Conservation (phyloP, 768 basidiomycete species). For the Brasilioporus rufonigricans region DNA sequence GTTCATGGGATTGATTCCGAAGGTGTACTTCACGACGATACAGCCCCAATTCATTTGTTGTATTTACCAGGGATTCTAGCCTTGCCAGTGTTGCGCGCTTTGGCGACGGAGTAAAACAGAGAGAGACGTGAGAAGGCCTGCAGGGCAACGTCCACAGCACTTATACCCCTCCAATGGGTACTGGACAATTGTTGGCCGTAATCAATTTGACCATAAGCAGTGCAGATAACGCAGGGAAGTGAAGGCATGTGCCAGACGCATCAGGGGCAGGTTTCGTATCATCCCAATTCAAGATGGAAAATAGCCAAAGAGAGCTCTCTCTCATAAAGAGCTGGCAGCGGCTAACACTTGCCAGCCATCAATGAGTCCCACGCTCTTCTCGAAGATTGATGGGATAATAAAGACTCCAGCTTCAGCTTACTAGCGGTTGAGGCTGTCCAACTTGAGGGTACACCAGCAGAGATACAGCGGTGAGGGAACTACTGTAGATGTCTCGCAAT, state of each 20-base stretch:
- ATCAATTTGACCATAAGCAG: constrained; percentile 4
- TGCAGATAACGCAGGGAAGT: neutral
- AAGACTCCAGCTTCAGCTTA: neutral
- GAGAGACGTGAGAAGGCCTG: constrained; percentile 19
- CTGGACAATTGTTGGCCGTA: neutral
- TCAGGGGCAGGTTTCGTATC: neutral
- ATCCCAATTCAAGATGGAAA: too few relatives aligned
- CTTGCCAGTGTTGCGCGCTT: constrained; percentile 4
- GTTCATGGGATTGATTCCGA: neutral
- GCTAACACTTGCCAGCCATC: too few relatives aligned
- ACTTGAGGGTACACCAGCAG: neutral
- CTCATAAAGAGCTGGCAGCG: neutral
- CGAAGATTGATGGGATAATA: neutral
- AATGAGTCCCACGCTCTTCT: neutral
- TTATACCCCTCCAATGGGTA: constrained; percentile 8
- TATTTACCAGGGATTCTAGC: too few relatives aligned
- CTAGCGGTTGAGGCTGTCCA: neutral
- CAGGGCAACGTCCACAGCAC: constrained; percentile 1
- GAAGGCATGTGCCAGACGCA: neutral
- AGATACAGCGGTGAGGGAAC: neutral
- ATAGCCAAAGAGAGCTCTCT: constrained; percentile 2
- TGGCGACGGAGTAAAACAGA: constrained; percentile 12
- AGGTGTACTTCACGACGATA: constrained; percentile 8
- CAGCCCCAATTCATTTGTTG: constrained; percentile 9
- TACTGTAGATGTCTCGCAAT: neutral